Base-by-base conservation (phyloP, 495 filamentous ascomycete species). In the Trichoderma asperelloides region DNA sequence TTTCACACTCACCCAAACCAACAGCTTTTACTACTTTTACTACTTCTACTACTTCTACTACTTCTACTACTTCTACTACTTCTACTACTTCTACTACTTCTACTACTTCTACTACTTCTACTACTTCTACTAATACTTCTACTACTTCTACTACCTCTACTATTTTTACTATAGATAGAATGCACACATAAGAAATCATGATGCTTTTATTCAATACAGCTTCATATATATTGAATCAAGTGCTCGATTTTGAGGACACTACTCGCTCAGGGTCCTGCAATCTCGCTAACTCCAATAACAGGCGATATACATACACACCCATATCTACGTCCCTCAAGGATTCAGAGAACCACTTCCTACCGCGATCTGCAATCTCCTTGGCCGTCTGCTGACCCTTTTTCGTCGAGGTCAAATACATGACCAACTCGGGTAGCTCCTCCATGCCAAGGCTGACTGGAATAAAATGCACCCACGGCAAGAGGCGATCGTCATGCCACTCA, bases 401-500 rank as follows among this genome's bases (percentile, higher is more conserved):
- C 45, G 74, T 80, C 21, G 72, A 76, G 12, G 77, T 72, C 65
- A 78, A 74, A 65, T 73, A 85, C 30, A 68, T 70, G 60, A 79
- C 71, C 57, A 81, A 69, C 55, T 81, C 82, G 6, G 78, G 79
- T 13, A 85, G 68, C 71, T 84, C 82, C 28, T 77, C 70, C 74
- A 84, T 75, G 37, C 72, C 70, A 62, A 77, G 73, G 51, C 76
- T 82, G 62, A 82, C 73, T 0, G 80, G 81, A 30, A 86, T 75
- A 66, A 80, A 86, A 68, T 86, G 84, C 18, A 82, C 72, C 84
- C 85, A 86, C 0, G 84, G 81, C 13, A 79, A 47, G 23, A 86
- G 74, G 9, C 84, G 76, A 15, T 83, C 81, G 65, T 85, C 82
- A 68, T 86, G 85, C 85, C 84, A 86, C 72, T 87, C 85, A 16